A percentile compares a stretch with the other conserved stretches of the same genome.
Evolutionary conservation across 106 monocot genomes (phyloP).

Genomic region (Dendrobium chrysotoxum): DNA sequence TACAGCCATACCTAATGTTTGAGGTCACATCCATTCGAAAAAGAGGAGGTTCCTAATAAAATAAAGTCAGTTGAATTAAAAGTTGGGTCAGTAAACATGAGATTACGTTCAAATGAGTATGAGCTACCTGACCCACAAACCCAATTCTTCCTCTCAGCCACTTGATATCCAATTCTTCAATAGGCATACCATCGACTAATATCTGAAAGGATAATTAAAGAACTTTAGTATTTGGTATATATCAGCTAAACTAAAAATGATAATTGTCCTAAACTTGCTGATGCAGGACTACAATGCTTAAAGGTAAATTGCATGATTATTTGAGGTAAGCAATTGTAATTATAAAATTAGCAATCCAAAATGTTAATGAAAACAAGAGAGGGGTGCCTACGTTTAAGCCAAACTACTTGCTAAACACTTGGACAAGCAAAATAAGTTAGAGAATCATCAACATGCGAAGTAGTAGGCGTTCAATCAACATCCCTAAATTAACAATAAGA

Average conservation of each 20-base stretch:
- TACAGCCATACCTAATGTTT: conserved; percentile 86
- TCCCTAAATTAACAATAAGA: too few relatives aligned
- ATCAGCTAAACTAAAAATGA: neutral
- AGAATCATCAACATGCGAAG: too few relatives aligned
- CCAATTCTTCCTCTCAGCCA: conserved; percentile 88
- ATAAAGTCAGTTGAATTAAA: conserved; percentile 5
- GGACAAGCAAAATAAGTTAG: too few relatives aligned
- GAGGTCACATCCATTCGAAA: conserved; percentile 78
- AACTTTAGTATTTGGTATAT: neutral
- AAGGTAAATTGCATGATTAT: too few relatives aligned
- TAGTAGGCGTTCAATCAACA: too few relatives aligned
- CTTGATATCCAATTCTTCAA: conserved; percentile 58
- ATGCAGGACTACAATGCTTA: too few relatives aligned
- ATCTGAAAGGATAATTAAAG: conserved; percentile 38
- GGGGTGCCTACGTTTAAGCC: too few relatives aligned
- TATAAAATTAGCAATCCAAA: too few relatives aligned
- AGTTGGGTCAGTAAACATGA: neutral
- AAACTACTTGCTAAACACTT: too few relatives aligned
- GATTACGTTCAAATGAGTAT: neutral
- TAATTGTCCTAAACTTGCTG: neutral
- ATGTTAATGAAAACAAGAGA: too few relatives aligned
- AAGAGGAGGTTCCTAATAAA: conserved; percentile 78
- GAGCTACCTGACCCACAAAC: conserved; percentile 77
- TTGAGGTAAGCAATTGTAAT: too few relatives aligned
- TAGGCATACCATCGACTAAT: conserved; percentile 66